Evolutionary conservation across 2,329 filamentous ascomycete species (phyloP).

Genomic region (Aspergillus ustus): DNA sequence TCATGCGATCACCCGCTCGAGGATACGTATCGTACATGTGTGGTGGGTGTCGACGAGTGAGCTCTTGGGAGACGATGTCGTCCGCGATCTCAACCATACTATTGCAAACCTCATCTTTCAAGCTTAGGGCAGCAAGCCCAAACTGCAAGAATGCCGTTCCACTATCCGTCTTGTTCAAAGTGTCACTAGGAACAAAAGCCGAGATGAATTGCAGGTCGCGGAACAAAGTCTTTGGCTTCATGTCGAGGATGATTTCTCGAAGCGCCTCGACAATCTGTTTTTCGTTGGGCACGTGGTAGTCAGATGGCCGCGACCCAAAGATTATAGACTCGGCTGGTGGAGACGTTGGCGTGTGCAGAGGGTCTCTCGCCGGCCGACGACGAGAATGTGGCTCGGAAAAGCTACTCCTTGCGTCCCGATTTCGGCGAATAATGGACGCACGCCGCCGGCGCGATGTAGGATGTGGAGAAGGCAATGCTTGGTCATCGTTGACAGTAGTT

Average conservation of each 20-base stretch:
- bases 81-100: conserved; percentile 80
- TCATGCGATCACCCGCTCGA: conserved; percentile 46
- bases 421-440: conserved; percentile 15
- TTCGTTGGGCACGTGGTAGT: conserved; percentile 61
- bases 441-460: conserved; percentile 12
- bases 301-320: conserved; percentile 44
- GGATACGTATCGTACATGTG: conserved; percentile 36
- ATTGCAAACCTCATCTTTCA: conserved; percentile 85
- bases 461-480: conserved; percentile 13
- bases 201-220: conserved; percentile 77
- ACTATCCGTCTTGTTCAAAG: conserved; percentile 61
- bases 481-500: conserved; percentile 56
- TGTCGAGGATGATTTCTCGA: conserved; percentile 68
- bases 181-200: conserved; percentile 62
- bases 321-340: conserved; percentile 35
- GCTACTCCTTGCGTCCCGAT: conserved; percentile 35
- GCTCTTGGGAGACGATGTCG: conserved; percentile 65
- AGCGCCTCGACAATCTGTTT: conserved; percentile 68
- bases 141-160: conserved; percentile 89
- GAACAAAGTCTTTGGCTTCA: conserved; percentile 80
- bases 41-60: conserved; percentile 43
- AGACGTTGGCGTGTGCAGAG: conserved; percentile 28
- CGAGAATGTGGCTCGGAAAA: conserved; percentile 34
- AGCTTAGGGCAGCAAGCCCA: conserved; percentile 80
- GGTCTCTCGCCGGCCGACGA: conserved; percentile 22